phyloP scores from a whole-genome alignment of 306 rosid species.

The Pueraria montana region DNA sequence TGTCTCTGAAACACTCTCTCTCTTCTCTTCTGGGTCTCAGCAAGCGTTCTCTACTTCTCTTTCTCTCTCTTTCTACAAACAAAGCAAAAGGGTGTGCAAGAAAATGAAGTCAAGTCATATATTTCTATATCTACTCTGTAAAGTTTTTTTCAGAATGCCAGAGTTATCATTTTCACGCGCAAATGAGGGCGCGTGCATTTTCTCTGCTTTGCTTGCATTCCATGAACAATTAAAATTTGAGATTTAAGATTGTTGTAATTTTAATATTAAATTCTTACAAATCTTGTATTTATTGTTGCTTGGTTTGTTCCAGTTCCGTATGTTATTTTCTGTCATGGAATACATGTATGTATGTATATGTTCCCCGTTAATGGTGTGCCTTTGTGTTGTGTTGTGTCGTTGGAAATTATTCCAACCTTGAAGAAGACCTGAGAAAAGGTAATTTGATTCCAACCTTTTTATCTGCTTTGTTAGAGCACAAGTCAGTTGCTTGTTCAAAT shows the following conservation, averaged over 20 bases:
- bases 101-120: conserved; percentile 53
- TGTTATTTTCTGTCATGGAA: neutral
- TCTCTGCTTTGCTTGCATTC: neutral
- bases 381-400: neutral
- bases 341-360: neutral
- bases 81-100: neutral
- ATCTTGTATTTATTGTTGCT: neutral
- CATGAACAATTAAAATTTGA: neutral
- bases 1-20: conserved; percentile 34
- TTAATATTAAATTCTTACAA: neutral
- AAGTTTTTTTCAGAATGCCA: neutral
- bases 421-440: conserved; percentile 19
- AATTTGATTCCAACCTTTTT: conserved; percentile 36
- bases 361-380: neutral
- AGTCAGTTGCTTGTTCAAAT: neutral
- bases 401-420: conserved; percentile 37
- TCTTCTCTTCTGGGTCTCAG: no score
- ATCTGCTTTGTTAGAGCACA: neutral
- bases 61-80: conserved; percentile 24
- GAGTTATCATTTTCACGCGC: conserved; percentile 40
- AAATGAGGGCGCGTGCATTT: conserved; percentile 34
- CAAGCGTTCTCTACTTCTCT: no score
- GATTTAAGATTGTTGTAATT: neutral
- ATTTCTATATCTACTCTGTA: conserved; percentile 44
- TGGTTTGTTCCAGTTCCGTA: neutral